These are phyloP conservation scores for Lecanosticta acicola DNA, from an alignment of 2,329 filamentous ascomycete genomes.

Conservation along the genomic window DNA sequence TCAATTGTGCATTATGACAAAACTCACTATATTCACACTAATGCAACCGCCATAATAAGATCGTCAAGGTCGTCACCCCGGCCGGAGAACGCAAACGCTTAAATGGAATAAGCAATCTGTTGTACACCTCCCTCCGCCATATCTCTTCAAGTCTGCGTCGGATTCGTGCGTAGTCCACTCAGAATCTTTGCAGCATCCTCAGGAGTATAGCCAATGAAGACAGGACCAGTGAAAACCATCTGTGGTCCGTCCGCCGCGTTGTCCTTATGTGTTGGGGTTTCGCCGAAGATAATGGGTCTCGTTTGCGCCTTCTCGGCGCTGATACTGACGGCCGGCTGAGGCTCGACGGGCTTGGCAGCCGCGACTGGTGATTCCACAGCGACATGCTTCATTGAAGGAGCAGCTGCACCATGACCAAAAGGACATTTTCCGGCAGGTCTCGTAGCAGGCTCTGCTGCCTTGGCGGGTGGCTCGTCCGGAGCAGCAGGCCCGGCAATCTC, in stretches of 20 bases:
- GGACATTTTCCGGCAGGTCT: slow-evolving; percentile 20
- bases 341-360: not conserved
- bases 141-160: not conserved
- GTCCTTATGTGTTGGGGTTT: not conserved
- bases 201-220: slow-evolving; percentile 86
- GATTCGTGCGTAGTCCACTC: slow-evolving; percentile 28
- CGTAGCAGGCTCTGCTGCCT: slow-evolving; percentile 2
- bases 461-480: slow-evolving; percentile 22
- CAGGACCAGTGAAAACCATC: slow-evolving; percentile 86
- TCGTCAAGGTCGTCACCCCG: too few relatives aligned
- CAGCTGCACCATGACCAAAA: slow-evolving; percentile 16
- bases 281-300: not conserved
- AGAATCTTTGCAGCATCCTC: slow-evolving; percentile 75
- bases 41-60: too few relatives aligned
- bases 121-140: too few relatives aligned
- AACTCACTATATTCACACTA: too few relatives aligned
- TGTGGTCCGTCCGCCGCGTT: slow-evolving; percentile 50
- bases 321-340: not conserved
- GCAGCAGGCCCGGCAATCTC: slow-evolving; percentile 48
- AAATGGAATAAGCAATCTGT: too few relatives aligned
- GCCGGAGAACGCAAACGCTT: too few relatives aligned
- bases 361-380: not conserved
- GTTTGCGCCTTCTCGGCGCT: slow-evolving; percentile 4
- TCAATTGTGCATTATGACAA: too few relatives aligned
- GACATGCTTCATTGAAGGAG: not conserved